Conservation (phyloP, 1,284 basidiomycete species). For the Moesziomyces globuligerus region DNA sequence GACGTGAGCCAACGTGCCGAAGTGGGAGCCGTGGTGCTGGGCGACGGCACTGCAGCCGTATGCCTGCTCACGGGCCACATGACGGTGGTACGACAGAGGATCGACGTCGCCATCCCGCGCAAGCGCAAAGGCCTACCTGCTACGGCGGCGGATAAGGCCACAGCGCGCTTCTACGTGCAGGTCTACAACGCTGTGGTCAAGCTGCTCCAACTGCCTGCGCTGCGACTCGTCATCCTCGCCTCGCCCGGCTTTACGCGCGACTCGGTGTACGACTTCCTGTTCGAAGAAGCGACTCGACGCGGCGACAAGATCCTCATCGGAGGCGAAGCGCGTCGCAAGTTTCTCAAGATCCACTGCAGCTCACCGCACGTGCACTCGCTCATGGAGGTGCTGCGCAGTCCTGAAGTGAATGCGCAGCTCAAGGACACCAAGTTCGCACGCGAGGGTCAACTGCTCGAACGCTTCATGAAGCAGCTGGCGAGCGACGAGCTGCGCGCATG, state of each 20-base stretch:
- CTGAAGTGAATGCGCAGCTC: slow-evolving; percentile 74
- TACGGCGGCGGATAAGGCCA: slow-evolving; percentile 55
- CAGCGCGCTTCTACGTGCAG: slow-evolving; percentile 79
- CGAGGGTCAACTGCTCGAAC: slow-evolving; percentile 75
- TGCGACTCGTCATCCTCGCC: slow-evolving; percentile 93
- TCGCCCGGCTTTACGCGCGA: slow-evolving; percentile 97
- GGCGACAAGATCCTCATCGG: slow-evolving; percentile 80
- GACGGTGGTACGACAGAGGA: slow-evolving; percentile 90
- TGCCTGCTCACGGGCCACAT: slow-evolving; percentile 96
- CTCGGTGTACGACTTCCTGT: slow-evolving; percentile 79
- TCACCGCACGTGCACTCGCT: slow-evolving; percentile 96
- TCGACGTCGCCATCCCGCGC: slow-evolving; percentile 88
- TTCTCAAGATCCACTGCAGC: slow-evolving; percentile 88
- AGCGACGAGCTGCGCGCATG: slow-evolving; percentile 94
- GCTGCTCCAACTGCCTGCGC: slow-evolving; percentile 82
- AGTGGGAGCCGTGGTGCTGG: slow-evolving; percentile 93
- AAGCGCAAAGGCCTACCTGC: slow-evolving; percentile 71
- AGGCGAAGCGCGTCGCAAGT: slow-evolving; percentile 81
- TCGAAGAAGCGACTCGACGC: slow-evolving; percentile 70
- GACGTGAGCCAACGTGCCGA: slow-evolving; percentile 93
- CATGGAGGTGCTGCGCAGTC: slow-evolving; percentile 91
- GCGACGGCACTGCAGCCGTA: slow-evolving; percentile 88
- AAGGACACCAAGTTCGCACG: slow-evolving; percentile 98
- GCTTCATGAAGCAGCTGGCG: slow-evolving; percentile 82
- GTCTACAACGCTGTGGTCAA: slow-evolving; percentile 88